phyloP scores from a whole-genome alignment of 768 basidiomycete species.

The Rickenella mellea region DNA sequence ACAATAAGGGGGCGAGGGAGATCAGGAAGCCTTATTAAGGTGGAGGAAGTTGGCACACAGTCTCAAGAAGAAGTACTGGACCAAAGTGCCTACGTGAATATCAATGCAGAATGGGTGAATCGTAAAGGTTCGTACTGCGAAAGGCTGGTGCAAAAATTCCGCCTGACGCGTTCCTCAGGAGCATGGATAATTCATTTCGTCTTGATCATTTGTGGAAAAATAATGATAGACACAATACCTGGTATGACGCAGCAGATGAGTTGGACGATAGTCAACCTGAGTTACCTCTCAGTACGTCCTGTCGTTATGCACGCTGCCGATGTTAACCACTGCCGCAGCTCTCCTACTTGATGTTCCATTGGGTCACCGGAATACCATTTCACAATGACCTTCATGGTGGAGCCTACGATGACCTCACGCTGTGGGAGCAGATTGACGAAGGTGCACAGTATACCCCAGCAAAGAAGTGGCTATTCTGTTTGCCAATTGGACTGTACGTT shows the following conservation, averaged over 20 bases:
- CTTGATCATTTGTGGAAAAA: slow-evolving; percentile 82
- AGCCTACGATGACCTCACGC: slow-evolving; percentile 92
- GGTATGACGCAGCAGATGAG: slow-evolving; percentile 90
- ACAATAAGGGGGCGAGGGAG: slow-evolving; percentile 40
- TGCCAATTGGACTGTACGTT: slow-evolving; percentile 82
- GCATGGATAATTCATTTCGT: slow-evolving; percentile 98
- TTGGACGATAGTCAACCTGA: slow-evolving; percentile 89
- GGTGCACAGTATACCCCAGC: slow-evolving; percentile 98
- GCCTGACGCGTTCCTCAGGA: slow-evolving; percentile 46
- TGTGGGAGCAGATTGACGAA: slow-evolving; percentile 99
- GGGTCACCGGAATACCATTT: slow-evolving; percentile 95
- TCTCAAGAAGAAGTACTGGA: slow-evolving; percentile 69
- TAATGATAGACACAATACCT: slow-evolving; percentile 88
- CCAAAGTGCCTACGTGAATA: slow-evolving; percentile 71
- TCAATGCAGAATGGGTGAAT: slow-evolving; percentile 92
- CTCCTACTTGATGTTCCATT: slow-evolving; percentile 98
- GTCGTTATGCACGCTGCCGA: slow-evolving; percentile 1
- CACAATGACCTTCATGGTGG: slow-evolving; percentile 80
- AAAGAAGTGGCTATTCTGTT: slow-evolving; percentile 90
- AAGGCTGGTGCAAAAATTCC: too few relatives aligned
- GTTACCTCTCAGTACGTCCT: slow-evolving; percentile 79
- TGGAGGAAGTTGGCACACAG: slow-evolving; percentile 70
- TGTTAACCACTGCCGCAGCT: slow-evolving; percentile 35
- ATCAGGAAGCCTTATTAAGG: slow-evolving; percentile 72
- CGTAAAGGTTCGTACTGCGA: slow-evolving; percentile 73